Base-by-base conservation (phyloP, 768 basidiomycete genomes). In the Leucocoprinus birnbaumii region DNA sequence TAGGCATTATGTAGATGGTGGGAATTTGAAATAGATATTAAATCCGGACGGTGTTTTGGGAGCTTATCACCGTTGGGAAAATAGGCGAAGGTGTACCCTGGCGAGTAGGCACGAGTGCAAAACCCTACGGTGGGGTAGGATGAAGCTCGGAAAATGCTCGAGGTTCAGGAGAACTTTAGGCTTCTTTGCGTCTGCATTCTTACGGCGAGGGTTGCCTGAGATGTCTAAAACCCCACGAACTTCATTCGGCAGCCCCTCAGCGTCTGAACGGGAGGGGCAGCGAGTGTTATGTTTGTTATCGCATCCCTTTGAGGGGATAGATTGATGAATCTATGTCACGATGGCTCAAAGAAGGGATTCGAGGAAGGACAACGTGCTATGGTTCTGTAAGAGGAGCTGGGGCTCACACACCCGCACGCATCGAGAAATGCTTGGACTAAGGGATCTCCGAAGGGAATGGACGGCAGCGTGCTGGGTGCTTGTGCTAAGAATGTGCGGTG, bases 21-120 rank as follows among this genome's bases (percentile, higher is more conserved):
- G 5, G 31, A 31, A 31, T 31, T 31, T 5, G 31, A 31, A 31
- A 31, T 31, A 11, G 31, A 31, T 5, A 31, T 31, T 31, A 31
- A 45, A 45, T 11, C 43, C 22, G 19, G 25, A 42, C 50, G 50
- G 50, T 43, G 50, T 54, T 54, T 54, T 11, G 16, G 26, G 44
- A 8, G 53, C 53, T 46, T 54, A 54, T 54, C 53, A 54, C 53
- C 53, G 53, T 47, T 19, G 31, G n/a, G 53, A 38, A 54, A 47
- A 25, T 47, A 48, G 40, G 46, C 45, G 24, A 27, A 27, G 8
- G 16, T n/a, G 7, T 38, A 21, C 13, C 14, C 13, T 26, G 25
- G 18, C 16, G 26, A 16, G 14, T 21, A 13, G 31, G 16, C 34
- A 25, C 19, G 19, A 14, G 44, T 47, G 53, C 45, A 48, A 25